Evolutionary conservation across 371 early-diverging fungal species (phyloP).

Genomic region (Lichtheimia corymbifera): DNA sequence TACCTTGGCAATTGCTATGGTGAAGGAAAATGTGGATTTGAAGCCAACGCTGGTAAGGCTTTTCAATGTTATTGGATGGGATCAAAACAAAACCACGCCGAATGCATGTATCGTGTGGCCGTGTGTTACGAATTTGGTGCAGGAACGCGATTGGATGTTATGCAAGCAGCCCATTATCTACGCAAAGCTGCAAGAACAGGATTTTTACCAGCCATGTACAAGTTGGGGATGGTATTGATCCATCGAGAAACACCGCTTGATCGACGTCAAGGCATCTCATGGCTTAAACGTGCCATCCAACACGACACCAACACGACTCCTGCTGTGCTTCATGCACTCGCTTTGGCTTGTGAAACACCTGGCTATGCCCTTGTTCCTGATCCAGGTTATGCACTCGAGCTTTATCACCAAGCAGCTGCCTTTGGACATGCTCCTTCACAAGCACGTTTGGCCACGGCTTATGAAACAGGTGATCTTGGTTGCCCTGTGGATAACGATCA

Average conservation of each 20-base stretch:
- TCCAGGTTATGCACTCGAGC: constrained; percentile 80
- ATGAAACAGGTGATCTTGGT: constrained; percentile 87
- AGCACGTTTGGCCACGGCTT: constrained; percentile 87
- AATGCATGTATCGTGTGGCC: constrained; percentile 85
- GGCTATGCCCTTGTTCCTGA: constrained; percentile 77
- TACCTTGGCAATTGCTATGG: constrained; percentile 86
- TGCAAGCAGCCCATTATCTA: constrained; percentile 66
- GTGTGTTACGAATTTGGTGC: constrained; percentile 91
- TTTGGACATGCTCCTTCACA: constrained; percentile 93
- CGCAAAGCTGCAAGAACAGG: constrained; percentile 43
- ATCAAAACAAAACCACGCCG: constrained; percentile 83
- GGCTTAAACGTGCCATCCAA: constrained; percentile 86
- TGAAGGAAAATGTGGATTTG: constrained; percentile 64
- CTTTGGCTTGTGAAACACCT: constrained; percentile 72
- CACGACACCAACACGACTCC: constrained; percentile 77
- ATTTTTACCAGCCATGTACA: constrained; percentile 81
- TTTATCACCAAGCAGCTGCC: constrained; percentile 88
- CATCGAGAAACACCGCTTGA: constrained; percentile 72
- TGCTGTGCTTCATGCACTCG: constrained; percentile 88
- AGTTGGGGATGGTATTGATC: constrained; percentile 81
- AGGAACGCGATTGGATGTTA: constrained; percentile 77
- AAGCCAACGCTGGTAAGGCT: constrained; percentile 80
- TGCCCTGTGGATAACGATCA: constrained; percentile 81
- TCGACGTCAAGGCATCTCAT: constrained; percentile 81
- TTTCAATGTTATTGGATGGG: constrained; percentile 85